These are phyloP conservation scores for Phytophthora pluvialis DNA, from an alignment of 352 stramenopile genomes.

Conservation along the genomic window DNA sequence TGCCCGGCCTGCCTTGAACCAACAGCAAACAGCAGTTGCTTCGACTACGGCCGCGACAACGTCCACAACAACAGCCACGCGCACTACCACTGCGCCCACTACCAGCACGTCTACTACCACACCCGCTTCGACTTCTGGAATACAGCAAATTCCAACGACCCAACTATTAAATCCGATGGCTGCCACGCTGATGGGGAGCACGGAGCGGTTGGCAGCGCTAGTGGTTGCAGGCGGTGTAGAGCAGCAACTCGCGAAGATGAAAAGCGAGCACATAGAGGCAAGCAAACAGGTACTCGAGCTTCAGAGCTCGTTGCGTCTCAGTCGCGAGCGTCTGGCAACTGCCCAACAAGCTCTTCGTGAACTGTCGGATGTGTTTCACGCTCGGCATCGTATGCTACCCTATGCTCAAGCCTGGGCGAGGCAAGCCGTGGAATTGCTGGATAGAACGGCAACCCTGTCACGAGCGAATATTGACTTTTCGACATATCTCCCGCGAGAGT, in stretches of 20 bases:
- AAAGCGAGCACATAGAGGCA: conserved; percentile 67
- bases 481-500: conserved; percentile 56
- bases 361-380: conserved; percentile 66
- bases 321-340: conserved; percentile 60
- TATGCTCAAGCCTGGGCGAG: conserved; percentile 65
- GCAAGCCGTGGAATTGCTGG: conserved; percentile 59
- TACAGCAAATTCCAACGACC: conserved; percentile 17
- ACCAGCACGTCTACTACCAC: neutral
- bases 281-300: conserved; percentile 75
- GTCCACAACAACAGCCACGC: neutral
- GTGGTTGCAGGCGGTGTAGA: conserved; percentile 72
- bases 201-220: conserved; percentile 63
- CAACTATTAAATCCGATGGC: conserved; percentile 36
- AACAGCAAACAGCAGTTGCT: conserved; percentile 10
- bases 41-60: neutral
- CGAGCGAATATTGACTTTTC: conserved; percentile 37
- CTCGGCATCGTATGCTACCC: conserved; percentile 66
- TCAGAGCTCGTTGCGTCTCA: conserved; percentile 67
- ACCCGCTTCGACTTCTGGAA: conserved; percentile 7
- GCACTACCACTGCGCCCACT: neutral
- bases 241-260: conserved; percentile 77
- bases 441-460: conserved; percentile 47
- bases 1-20: neutral
- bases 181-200: conserved; percentile 46
- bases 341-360: conserved; percentile 66